Base-by-base conservation (phyloP, 345 rosid genomes). In the Lenwebbia sp. region DNA sequence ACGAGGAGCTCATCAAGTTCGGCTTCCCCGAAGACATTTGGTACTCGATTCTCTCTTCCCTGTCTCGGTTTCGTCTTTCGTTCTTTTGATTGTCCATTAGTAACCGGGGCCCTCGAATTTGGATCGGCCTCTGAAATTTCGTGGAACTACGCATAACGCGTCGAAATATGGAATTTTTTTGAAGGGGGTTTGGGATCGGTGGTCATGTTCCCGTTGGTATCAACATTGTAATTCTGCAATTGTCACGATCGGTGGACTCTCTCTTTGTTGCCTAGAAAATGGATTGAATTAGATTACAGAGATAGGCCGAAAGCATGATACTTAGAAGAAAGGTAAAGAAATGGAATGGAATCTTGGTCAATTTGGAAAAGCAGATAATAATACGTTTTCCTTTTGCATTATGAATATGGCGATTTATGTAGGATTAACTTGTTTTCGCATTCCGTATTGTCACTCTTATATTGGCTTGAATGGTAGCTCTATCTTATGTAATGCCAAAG, bases 11-110 rank as follows among this genome's bases (percentile, higher is more conserved):
- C 84, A 97, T 97, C 94, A 97, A 93, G 89, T 97, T 95, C 86
- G 99, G 99, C 88, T 95, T 95, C 93, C 96, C 94, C 21, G 99
- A 97, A 93, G 99, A 97, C 87, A 92, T 97, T 85, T 96, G 99
- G 99, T 97, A 28, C 40, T 30, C 21, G 21, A n/a, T 41, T 17
- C 26, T 23, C 60, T 53, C 22, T 5, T 12, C 44, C 54, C 21
- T 26, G 28, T 52, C 58, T 28, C 26, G 17, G n/a, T 21, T 25
- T 52, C 65, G n/a, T 58, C 55, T 25, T 11, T 23, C 51, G 62
- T 57, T 51, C 13, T 13, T 50, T 44, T 13, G 62, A n/a, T 57
- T 11, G 25, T 30, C 17, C 53, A 49, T 56, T 44, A 23, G 57
- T 22, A 21, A 37, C 50, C 65, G 15, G 44, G 28, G 17, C 82